Percentiles rank a stretch among this genome's conserved stretches.
Evolutionary conservation across 805 yeast species (phyloP).

Genomic region (Cyberlindnera bimundalis): DNA sequence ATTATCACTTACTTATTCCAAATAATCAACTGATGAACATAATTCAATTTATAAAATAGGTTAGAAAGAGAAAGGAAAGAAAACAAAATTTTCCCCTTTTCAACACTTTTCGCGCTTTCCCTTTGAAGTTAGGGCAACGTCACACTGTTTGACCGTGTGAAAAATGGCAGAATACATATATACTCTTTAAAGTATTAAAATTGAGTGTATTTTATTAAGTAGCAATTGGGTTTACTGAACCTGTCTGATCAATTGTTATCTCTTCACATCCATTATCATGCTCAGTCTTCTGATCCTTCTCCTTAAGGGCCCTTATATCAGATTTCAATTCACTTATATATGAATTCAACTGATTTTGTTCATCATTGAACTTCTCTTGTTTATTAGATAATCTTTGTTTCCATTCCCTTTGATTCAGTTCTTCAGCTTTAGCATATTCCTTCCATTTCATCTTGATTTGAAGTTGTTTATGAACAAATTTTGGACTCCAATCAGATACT

Average conservation of each 20-base stretch:
- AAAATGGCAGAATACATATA: slow-evolving; percentile 1
- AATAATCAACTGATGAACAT: too few relatives aligned
- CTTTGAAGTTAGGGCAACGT: slow-evolving; percentile 1
- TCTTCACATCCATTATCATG: background rate
- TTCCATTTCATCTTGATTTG: slow-evolving; percentile 42
- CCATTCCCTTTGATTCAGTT: slow-evolving; percentile 59
- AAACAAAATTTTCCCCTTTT: slow-evolving; percentile 2
- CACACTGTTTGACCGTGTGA: background rate
- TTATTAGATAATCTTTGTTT: slow-evolving; percentile 49
- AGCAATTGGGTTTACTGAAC: too few relatives aligned
- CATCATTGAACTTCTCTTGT: slow-evolving; percentile 49
- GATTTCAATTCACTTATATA: slow-evolving; percentile 41
- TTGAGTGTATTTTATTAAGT: too few relatives aligned
- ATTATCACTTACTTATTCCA: too few relatives aligned
- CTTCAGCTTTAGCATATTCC: slow-evolving; percentile 43
- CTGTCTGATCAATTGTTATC: too few relatives aligned
- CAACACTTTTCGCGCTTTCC: background rate
- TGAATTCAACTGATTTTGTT: slow-evolving; percentile 10
- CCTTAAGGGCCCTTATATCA: too few relatives aligned
- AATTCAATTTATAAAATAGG: background rate
- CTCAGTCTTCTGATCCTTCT: too few relatives aligned
- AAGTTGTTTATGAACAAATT: slow-evolving; percentile 42
- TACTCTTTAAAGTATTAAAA: too few relatives aligned
- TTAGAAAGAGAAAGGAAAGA: background rate
- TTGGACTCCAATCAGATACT: slow-evolving; percentile 43